phyloP scores from a whole-genome alignment of 2,329 filamentous ascomycete species.

The Phialemoniopsis sp. region DNA sequence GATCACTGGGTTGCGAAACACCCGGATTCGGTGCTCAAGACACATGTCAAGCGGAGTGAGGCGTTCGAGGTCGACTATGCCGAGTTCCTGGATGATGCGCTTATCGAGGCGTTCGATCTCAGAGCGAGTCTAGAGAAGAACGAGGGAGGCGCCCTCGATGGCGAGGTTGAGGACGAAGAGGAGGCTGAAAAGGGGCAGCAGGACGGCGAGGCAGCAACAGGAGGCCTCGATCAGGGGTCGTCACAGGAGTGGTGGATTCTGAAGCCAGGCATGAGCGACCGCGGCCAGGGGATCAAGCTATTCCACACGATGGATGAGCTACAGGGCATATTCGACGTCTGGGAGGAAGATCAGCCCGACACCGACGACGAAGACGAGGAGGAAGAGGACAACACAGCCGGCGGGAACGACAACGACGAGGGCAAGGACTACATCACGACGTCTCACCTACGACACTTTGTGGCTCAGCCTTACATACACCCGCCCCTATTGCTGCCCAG shows the following conservation, averaged over 20 bases:
- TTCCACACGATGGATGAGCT: constrained; percentile 84
- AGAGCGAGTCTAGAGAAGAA: constrained; percentile 74
- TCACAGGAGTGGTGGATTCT: constrained; percentile 91
- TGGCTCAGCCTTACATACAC: constrained; percentile 92
- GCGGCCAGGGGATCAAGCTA: constrained; percentile 86
- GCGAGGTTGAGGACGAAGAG: constrained; percentile 9
- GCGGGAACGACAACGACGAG: constrained; percentile 22
- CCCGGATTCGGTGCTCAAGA: constrained; percentile 62
- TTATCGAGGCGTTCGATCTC: constrained; percentile 87
- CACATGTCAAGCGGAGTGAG: constrained; percentile 72
- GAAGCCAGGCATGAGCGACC: constrained; percentile 96
- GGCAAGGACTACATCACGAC: constrained; percentile 64
- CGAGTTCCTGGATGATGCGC: constrained; percentile 90
- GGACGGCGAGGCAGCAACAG: constrained; percentile 1
- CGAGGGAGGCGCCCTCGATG: constrained; percentile 27
- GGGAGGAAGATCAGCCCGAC: constrained; percentile 69
- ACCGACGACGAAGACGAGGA: constrained; percentile 62
- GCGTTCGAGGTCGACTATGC: constrained; percentile 95
- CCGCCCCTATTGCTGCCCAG: constrained; percentile 71
- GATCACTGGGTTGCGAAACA: constrained; percentile 84
- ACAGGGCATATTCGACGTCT: constrained; percentile 84
- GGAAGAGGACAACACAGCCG: constrained; percentile 26
- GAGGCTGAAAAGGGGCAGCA: constrained; percentile 12
- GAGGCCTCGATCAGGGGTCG: constrained; percentile 6
- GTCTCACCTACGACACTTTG: constrained; percentile 90